phyloP scores from a whole-genome alignment of 2,329 filamentous ascomycete genomes.

The Ophidiomyces ophidiicola region DNA sequence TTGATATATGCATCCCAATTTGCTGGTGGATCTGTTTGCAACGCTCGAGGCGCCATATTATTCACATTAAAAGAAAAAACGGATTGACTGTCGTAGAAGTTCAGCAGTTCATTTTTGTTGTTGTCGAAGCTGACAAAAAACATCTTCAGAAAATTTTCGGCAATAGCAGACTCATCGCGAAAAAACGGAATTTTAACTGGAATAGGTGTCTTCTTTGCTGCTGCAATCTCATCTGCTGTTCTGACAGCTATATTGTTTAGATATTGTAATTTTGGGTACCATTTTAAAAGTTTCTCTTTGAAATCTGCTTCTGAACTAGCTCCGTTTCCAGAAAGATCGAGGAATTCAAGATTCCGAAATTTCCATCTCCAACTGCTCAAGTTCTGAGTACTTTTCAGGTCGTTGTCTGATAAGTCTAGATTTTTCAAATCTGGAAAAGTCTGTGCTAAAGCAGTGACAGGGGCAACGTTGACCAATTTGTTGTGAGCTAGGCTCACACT shows the following conservation, averaged over 20 bases:
- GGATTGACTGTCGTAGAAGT: conserved; percentile 64
- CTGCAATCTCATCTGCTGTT: conserved; percentile 55
- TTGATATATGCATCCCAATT: conserved; percentile 63
- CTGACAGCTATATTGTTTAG: conserved; percentile 66
- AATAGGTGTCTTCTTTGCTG: conserved; percentile 45
- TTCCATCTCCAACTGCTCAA: conserved; percentile 67
- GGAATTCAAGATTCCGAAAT: conserved; percentile 65
- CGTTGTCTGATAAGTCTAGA: conserved; percentile 77
- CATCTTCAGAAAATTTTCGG: conserved; percentile 60
- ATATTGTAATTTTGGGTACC: conserved; percentile 70
- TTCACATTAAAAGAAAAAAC: conserved; percentile 67
- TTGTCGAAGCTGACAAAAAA: conserved; percentile 65
- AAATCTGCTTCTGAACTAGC: conserved; percentile 53
- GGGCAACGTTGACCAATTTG: conserved; percentile 56
- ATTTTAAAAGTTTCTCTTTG: conserved; percentile 57
- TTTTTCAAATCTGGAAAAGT: conserved; percentile 79
- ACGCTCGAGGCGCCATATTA: conserved; percentile 42
- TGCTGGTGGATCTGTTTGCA: conserved; percentile 35
- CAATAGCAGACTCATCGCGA: conserved; percentile 59
- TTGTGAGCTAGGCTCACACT: conserved; percentile 77
- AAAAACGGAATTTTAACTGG: conserved; percentile 56
- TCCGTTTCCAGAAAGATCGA: conserved; percentile 67
- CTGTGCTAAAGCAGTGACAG: conserved; percentile 61
- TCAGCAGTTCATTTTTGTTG: conserved; percentile 51
- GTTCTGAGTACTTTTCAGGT: conserved; percentile 54